phyloP scores from a whole-genome alignment of 1,284 basidiomycete species.

The Violaceomyces palustris region DNA sequence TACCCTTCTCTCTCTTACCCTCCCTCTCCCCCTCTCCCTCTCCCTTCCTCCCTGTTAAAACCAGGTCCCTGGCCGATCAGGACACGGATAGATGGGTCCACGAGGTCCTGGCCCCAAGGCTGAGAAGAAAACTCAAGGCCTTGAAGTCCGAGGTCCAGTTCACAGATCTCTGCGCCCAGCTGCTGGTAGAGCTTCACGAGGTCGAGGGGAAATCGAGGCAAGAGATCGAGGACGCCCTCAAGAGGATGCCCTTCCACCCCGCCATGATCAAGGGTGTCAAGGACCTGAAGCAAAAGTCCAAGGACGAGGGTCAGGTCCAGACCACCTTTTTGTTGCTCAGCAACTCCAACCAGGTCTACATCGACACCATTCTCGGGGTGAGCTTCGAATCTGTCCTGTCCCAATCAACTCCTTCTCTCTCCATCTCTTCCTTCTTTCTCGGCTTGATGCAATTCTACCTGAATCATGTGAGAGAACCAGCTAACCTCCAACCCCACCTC shows the following conservation, averaged over 20 bases:
- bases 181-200: slow-evolving; percentile 41
- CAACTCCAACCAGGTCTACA: slow-evolving; percentile 90
- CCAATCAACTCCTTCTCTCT: slow-evolving; percentile 3
- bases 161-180: slow-evolving; percentile 65
- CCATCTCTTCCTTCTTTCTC: not conserved
- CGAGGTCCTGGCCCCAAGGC: slow-evolving; percentile 78
- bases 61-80: slow-evolving; percentile 66
- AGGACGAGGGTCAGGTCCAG: slow-evolving; percentile 12
- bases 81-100: slow-evolving; percentile 95
- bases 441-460: not conserved
- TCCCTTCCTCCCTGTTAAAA: not conserved
- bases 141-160: slow-evolving; percentile 68
- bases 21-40: not conserved
- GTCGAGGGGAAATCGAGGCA: slow-evolving; percentile 58
- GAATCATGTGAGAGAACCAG: not conserved
- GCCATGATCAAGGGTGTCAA: slow-evolving; percentile 87
- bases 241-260: slow-evolving; percentile 85
- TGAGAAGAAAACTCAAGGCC: slow-evolving; percentile 76
- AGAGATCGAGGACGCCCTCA: slow-evolving; percentile 72
- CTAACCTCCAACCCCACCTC: not conserved
- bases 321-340: slow-evolving; percentile 74
- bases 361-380: slow-evolving; percentile 62
- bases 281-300: slow-evolving; percentile 63
- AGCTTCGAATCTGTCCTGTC: slow-evolving; percentile 57
- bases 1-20: not conserved